Conservation (phyloP, 1,284 basidiomycete genomes). For the Calocybe gambosa region DNA sequence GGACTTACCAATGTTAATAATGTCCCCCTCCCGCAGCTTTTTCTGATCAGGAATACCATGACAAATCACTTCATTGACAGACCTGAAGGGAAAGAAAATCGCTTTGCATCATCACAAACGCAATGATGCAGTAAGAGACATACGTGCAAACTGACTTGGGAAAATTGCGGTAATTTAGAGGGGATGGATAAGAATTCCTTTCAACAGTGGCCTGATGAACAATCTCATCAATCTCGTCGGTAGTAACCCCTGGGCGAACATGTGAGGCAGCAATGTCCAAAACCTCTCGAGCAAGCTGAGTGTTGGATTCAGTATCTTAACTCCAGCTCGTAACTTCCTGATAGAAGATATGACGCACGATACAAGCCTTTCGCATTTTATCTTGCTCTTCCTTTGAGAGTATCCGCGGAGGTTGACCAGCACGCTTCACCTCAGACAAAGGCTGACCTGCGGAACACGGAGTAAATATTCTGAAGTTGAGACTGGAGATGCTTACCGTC, state of each 20-base stretch:
- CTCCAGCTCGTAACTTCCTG: background rate
- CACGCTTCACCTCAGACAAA: constrained; percentile 47
- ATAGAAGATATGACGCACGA: constrained; percentile 42
- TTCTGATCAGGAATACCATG: constrained; percentile 93
- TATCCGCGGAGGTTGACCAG: constrained; percentile 61
- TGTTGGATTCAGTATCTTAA: constrained; percentile 5
- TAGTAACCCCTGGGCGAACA: constrained; percentile 87
- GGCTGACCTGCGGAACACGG: constrained; percentile 46
- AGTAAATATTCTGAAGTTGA: constrained; percentile 10
- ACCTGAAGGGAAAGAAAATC: constrained; percentile 36
- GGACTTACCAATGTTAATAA: constrained; percentile 78
- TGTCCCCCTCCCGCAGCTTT: constrained; percentile 85
- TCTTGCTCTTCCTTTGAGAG: constrained; percentile 64
- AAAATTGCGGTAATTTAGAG: constrained; percentile 88
- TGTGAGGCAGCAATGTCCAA: constrained; percentile 85
- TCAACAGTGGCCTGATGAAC: constrained; percentile 94
- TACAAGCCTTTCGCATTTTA: constrained; percentile 74
- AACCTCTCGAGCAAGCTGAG: constrained; percentile 83
- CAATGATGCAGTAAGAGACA: constrained; percentile 26
- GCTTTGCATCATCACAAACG: background rate
- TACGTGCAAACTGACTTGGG: constrained; percentile 97
- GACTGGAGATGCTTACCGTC: constrained; percentile 44
- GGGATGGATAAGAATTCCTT: constrained; percentile 89
- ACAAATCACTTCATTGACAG: constrained; percentile 95
- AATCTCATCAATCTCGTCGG: constrained; percentile 91